phyloP scores from a whole-genome alignment of 495 filamentous ascomycete genomes.

The Penicillium robsamsonii region DNA sequence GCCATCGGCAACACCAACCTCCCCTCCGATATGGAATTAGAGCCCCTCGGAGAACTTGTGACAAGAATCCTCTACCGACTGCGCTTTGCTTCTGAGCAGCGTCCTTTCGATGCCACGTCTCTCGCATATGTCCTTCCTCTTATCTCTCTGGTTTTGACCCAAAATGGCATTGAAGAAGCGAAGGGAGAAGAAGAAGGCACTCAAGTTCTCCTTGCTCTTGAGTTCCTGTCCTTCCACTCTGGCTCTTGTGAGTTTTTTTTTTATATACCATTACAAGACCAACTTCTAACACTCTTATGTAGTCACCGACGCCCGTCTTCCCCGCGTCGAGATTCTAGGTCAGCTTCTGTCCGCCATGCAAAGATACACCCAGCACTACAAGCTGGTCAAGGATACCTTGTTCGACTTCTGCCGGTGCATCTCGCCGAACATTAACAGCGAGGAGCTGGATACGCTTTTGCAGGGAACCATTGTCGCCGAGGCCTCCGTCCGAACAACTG shows the following conservation, averaged over 20 bases:
- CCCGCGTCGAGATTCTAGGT: conserved; percentile 67
- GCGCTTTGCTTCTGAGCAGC: conserved; percentile 85
- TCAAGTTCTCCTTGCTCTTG: conserved; percentile 85
- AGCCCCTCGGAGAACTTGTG: conserved; percentile 79
- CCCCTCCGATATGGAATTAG: conserved; percentile 65
- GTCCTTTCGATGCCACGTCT: conserved; percentile 82
- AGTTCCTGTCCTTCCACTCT: conserved; percentile 86
- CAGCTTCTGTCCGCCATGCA: conserved; percentile 80
- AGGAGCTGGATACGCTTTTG: conserved; percentile 70
- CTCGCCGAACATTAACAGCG: conserved; percentile 65
- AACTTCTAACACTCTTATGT: conserved; percentile 18
- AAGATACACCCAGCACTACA: conserved; percentile 87
- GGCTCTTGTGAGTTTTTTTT: conserved; percentile 54
- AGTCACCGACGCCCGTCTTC: conserved; percentile 66
- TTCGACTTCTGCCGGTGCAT: conserved; percentile 78
- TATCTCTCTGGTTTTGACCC: conserved; percentile 67
- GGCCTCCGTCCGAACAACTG: conserved; percentile 74
- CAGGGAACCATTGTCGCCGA: conserved; percentile 75
- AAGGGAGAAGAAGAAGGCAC: conserved; percentile 72
- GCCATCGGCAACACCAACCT: conserved; percentile 70
- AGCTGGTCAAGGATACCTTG: conserved; percentile 87
- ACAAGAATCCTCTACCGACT: conserved; percentile 89
- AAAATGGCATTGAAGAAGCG: conserved; percentile 70
- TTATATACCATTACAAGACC: not conserved
- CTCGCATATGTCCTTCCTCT: conserved; percentile 85